Base-by-base conservation (phyloP, 1,284 basidiomycete species). In the Testicularia cyperi region DNA sequence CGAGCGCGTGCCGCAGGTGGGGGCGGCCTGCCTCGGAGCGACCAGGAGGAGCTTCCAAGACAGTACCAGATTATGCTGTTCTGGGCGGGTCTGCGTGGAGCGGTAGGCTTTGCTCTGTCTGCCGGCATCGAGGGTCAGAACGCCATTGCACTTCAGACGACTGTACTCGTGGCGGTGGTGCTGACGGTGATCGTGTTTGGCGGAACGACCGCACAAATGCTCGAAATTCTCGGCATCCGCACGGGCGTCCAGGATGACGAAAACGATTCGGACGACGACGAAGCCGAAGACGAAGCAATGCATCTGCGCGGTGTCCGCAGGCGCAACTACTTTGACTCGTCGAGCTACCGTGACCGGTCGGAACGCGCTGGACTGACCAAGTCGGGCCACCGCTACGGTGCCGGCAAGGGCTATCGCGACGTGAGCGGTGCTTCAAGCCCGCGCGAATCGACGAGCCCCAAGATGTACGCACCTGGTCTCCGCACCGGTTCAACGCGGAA, bases 1-100 rank as follows among this genome's bases (percentile, higher is more conserved):
- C 54, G 64, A 9, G 57, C 44, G 15, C 37, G 58, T n/a, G 46
- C 62, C 2, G 38, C 49, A 3, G 57, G 52, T 5, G 42, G 54
- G 19, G 65, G 65, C 4, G 53, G 70, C 20, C 44, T 63, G 14
- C 55, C 67, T 2, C 45, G 54, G 1, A 37, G 39, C 3, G 29
- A 31, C 4, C 27, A 41, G 18, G 58, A 70, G 12, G 63, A 73
- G 52, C 47, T 73, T 23, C 62, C 69, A 9, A 48, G 66, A 5
- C 65, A 74, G 55, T 76, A 76, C 38, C 74, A 76, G 58, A 69
- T 76, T 33, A 76, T 76, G 92, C 80, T 98, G 16, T 98, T 98
- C 79, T 99, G 94, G 95, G 94, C 94, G 0, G 95, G 95, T 7
- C 80, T 98, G 38, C 83, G 94, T 24, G 94, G 94, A 43, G 94